A percentile compares a stretch with the other conserved stretches of the same genome.
These are phyloP conservation scores for Aspergillus amoenus DNA, from an alignment of 2,329 filamentous ascomycete genomes.

Conservation along the genomic window DNA sequence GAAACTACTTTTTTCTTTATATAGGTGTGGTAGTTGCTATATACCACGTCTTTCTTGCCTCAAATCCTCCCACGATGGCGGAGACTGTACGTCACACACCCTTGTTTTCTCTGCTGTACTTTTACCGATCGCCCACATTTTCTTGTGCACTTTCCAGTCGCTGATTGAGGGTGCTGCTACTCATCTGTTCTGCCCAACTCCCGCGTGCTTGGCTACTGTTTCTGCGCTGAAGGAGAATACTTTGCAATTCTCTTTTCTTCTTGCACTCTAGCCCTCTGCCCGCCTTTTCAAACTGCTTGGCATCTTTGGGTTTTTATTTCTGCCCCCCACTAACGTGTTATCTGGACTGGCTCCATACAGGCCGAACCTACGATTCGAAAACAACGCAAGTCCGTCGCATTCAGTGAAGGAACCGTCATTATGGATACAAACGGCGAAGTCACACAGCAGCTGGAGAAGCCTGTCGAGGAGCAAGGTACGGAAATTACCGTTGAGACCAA, in stretches of 20 bases:
- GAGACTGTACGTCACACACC: conserved; percentile 44
- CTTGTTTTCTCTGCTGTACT: conserved; percentile 27
- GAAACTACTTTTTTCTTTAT: conserved; percentile 5
- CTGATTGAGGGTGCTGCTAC: neutral
- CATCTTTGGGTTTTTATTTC: conserved; percentile 6
- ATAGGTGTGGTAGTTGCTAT: neutral
- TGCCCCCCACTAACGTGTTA: conserved; percentile 28
- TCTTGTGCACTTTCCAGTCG: conserved; percentile 30
- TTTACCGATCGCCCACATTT: conserved; percentile 43
- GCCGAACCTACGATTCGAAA: conserved; percentile 58
- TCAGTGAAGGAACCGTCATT: conserved; percentile 81
- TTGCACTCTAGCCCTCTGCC: neutral
- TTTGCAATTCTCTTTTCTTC: neutral
- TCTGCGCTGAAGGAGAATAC: neutral
- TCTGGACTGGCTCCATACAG: conserved; percentile 32
- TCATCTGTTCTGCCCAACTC: conserved; percentile 18
- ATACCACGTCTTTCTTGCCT: neutral
- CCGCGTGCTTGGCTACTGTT: conserved; percentile 18
- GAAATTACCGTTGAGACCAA: neutral
- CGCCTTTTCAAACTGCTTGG: neutral
- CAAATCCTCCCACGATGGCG: conserved; percentile 32
- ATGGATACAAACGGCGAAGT: conserved; percentile 89
- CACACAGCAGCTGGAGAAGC: conserved; percentile 72
- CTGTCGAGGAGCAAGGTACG: conserved; percentile 47
- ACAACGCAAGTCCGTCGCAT: conserved; percentile 89